phyloP scores from a whole-genome alignment of 768 basidiomycete species.

The Paxillus ammoniavirescens region DNA sequence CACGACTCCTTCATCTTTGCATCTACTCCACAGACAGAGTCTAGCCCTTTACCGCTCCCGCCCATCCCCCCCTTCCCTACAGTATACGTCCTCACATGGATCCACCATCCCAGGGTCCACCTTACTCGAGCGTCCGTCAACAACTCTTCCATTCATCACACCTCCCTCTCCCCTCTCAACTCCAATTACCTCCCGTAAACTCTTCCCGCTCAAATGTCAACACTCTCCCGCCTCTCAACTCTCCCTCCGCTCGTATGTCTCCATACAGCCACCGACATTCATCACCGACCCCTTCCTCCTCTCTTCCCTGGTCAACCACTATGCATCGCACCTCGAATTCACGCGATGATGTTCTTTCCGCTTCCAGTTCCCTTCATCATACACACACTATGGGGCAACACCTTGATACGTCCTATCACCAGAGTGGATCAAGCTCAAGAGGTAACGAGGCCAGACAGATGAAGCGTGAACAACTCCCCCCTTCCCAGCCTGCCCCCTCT shows the following conservation, averaged over 20 bases:
- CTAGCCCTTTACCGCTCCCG: neutral
- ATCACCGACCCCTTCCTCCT: conserved; percentile 26
- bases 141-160: conserved; percentile 43
- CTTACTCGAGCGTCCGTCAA: conserved; percentile 26
- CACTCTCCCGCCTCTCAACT: conserved; percentile 42
- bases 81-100: conserved; percentile 19
- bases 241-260: conserved; percentile 25
- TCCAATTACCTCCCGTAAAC: conserved; percentile 37
- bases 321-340: conserved; percentile 40
- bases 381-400: conserved; percentile 13
- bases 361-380: conserved; percentile 14
- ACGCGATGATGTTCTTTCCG: conserved; percentile 40
- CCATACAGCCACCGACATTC: conserved; percentile 26
- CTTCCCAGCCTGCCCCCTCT: conserved; percentile 22
- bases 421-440: conserved; percentile 17
- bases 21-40: neutral
- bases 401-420: conserved; percentile 24
- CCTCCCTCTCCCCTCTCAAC: conserved; percentile 43
- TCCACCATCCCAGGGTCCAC: conserved; percentile 29
- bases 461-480: conserved; percentile 30
- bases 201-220: conserved; percentile 35
- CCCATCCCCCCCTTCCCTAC: conserved; percentile 5
- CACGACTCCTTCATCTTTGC: neutral
- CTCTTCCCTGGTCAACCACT: conserved; percentile 22
- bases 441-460: conserved; percentile 24